phyloP scores from a whole-genome alignment of 2,329 filamentous ascomycete species.

The Ophioceras dolichostomum region DNA sequence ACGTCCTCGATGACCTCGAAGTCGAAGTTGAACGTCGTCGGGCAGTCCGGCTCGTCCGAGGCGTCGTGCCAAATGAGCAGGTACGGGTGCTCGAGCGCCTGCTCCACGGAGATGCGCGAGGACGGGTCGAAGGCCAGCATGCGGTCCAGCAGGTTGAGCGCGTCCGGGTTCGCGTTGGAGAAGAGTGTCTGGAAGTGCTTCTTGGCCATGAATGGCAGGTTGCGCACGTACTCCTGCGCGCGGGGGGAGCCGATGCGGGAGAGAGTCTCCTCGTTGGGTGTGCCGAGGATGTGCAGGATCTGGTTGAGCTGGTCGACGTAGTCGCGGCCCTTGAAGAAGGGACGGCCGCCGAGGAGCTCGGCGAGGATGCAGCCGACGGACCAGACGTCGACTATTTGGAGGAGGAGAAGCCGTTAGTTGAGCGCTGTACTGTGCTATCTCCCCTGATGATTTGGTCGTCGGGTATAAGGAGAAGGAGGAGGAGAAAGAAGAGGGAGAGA shows the following conservation, averaged over 20 bases:
- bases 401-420: constrained; percentile 1
- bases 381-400: constrained; percentile 83
- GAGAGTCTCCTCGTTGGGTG: constrained; percentile 89
- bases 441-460: no score
- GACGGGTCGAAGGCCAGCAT: constrained; percentile 98
- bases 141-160: constrained; percentile 85
- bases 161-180: constrained; percentile 89
- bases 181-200: constrained; percentile 81
- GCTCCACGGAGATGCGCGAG: constrained; percentile 84
- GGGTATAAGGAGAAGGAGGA: background rate
- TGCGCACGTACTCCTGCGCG: constrained; percentile 96
- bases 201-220: constrained; percentile 90
- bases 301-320: constrained; percentile 99
- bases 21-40: constrained; percentile 92
- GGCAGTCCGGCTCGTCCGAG: constrained; percentile 88
- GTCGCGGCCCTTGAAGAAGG: constrained; percentile 98
- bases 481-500: background rate
- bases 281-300: constrained; percentile 95
- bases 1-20: constrained; percentile 98
- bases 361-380: constrained; percentile 97
- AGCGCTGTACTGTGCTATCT: no score
- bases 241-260: constrained; percentile 88
- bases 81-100: constrained; percentile 92
- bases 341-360: constrained; percentile 86
- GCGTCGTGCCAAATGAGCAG: constrained; percentile 97